phyloP scores from a whole-genome alignment of 2,329 filamentous ascomycete genomes.

The Fusarium scirpi region DNA sequence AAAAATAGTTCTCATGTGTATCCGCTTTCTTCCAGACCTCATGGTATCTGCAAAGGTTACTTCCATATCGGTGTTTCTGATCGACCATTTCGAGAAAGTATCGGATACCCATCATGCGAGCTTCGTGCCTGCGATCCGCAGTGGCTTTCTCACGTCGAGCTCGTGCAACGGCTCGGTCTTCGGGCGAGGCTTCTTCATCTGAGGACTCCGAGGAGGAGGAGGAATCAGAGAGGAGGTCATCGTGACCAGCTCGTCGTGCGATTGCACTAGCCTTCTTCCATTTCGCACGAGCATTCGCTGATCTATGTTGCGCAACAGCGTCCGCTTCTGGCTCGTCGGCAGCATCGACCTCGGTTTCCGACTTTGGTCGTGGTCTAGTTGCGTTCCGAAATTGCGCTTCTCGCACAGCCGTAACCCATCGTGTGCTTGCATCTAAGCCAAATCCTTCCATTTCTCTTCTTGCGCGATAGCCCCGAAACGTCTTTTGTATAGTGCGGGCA shows the following conservation, averaged over 20 bases:
- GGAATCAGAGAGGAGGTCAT: conserved; percentile 66
- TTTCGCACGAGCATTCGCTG: conserved; percentile 68
- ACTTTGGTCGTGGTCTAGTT: conserved; percentile 58
- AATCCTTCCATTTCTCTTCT: conserved; percentile 78
- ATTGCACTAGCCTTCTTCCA: conserved; percentile 82
- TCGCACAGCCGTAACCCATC: conserved; percentile 76
- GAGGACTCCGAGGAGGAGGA: conserved; percentile 49
- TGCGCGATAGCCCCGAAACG: conserved; percentile 81
- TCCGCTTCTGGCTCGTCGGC: conserved; percentile 22
- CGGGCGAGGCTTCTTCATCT: conserved; percentile 50
- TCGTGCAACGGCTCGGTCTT: conserved; percentile 55
- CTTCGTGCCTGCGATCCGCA: conserved; percentile 70
- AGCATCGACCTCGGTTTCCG: conserved; percentile 21
- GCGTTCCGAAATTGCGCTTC: conserved; percentile 67
- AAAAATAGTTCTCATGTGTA: conserved; percentile 91
- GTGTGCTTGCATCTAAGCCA: conserved; percentile 74
- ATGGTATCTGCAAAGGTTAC: conserved; percentile 84
- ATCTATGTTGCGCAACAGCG: conserved; percentile 24
- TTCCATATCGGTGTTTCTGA: conserved; percentile 87
- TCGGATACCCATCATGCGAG: conserved; percentile 84
- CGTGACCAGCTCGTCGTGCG: conserved; percentile 77
- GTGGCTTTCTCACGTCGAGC: conserved; percentile 62
- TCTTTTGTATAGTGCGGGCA: conserved; percentile 73
- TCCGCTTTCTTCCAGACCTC: conserved; percentile 82
- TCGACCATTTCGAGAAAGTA: conserved; percentile 91